These are phyloP conservation scores for Penicillium psychrofluorescens DNA, from an alignment of 495 filamentous ascomycete genomes.

Conservation along the genomic window DNA sequence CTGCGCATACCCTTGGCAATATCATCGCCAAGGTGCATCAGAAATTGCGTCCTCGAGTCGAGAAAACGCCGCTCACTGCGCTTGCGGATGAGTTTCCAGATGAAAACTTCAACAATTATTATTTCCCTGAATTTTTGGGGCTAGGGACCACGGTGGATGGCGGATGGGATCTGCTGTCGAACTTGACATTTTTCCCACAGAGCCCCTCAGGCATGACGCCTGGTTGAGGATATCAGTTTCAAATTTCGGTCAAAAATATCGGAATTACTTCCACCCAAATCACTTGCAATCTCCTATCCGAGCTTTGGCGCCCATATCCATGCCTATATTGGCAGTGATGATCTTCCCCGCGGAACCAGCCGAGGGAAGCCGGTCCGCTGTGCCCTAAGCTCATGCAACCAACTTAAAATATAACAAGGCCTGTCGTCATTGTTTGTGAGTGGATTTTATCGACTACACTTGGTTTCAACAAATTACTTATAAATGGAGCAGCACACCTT, in stretches of 20 bases:
- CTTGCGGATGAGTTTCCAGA: constrained; percentile 7
- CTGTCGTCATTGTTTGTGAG: too few relatives aligned
- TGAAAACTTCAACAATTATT: constrained; percentile 16
- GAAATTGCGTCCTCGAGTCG: constrained; percentile 11
- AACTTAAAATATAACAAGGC: too few relatives aligned
- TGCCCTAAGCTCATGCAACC: constrained; percentile 5
- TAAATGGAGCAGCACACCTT: constrained; percentile 39
- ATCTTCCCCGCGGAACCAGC: constrained; percentile 11
- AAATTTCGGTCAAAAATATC: too few relatives aligned
- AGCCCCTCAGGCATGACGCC: background rate
- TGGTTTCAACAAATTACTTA: too few relatives aligned
- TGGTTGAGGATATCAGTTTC: too few relatives aligned
- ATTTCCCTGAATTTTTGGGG: constrained; percentile 25
- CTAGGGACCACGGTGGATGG: constrained; percentile 17
- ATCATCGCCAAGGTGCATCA: constrained; percentile 25
- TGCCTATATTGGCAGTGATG: too few relatives aligned
- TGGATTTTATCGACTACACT: too few relatives aligned
- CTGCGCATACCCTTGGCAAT: constrained; percentile 34
- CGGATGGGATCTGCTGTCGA: constrained; percentile 19
- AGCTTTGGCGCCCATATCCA: constrained; percentile 15
- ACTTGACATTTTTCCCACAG: constrained; percentile 17
- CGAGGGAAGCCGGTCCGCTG: constrained; percentile 20
- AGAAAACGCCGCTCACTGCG: constrained; percentile 1
- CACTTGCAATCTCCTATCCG: too few relatives aligned
- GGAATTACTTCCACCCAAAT: too few relatives aligned